phyloP scores from a whole-genome alignment of 1,284 basidiomycete species.

The Apiotrichum gamsii region DNA sequence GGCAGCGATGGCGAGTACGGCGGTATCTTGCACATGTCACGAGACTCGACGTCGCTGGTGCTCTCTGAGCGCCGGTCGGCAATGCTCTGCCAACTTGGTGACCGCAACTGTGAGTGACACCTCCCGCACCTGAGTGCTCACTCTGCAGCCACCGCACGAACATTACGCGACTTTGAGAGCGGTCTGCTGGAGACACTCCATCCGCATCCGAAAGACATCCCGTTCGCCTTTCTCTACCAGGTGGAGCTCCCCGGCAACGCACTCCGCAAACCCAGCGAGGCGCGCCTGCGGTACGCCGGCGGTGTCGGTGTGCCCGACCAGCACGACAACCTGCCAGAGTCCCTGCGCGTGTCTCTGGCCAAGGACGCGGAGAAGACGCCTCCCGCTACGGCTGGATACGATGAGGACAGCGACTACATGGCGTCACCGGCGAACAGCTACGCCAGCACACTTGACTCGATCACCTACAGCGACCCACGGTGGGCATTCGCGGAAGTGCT shows the following conservation, averaged over 20 bases:
- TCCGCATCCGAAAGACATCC: slow-evolving; percentile 32
- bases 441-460: not conserved
- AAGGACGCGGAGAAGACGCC: not conserved
- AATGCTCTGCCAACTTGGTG: slow-evolving; percentile 35
- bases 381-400: too few relatives aligned
- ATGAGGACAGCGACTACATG: too few relatives aligned
- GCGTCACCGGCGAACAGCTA: not conserved
- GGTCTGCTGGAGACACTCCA: slow-evolving; percentile 35
- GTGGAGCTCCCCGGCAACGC: slow-evolving; percentile 14
- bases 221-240: slow-evolving; percentile 40
- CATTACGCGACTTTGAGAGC: slow-evolving; percentile 32
- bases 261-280: not conserved
- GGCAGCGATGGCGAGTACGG: slow-evolving; percentile 34
- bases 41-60: slow-evolving; percentile 32
- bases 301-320: slow-evolving; percentile 35
- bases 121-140: not conserved
- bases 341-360: not conserved
- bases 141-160: slow-evolving; percentile 27
- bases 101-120: slow-evolving; percentile 28
- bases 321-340: slow-evolving; percentile 27
- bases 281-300: slow-evolving; percentile 17
- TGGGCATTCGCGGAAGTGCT: slow-evolving; percentile 43
- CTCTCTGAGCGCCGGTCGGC: slow-evolving; percentile 26
- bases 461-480: not conserved
- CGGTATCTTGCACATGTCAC: slow-evolving; percentile 39